Base-by-base conservation (phyloP, 2,329 filamentous ascomycete genomes). In the Hypoxylon sp. region DNA sequence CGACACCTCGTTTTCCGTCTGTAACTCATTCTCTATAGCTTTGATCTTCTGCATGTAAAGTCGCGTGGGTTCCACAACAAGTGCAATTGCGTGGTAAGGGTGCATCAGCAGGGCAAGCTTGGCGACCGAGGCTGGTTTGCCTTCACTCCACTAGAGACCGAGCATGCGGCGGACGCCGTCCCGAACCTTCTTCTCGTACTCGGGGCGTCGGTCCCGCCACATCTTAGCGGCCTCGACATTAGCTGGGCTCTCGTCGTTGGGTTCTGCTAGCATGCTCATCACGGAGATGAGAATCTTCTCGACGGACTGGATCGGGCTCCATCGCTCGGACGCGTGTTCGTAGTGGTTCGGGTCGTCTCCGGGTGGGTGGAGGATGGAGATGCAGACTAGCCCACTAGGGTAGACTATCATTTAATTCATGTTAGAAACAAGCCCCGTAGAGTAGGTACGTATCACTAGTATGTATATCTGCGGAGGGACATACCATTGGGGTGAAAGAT, bases 321-420 rank as follows among this genome's bases (percentile, higher is more conserved):
- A 98, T 70, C 95, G 91, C 84, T 98, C 96, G 1, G 92, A 94
- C 6, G 96, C 95, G 75, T 95, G 93, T 82, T 98, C 95, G 86
- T 98, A 98, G 84, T 97, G 94, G 83, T 98, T 98, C 60, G 96
- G 96, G 81, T 98, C 95, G 82, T 98, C 95, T 76, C 96, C 95
- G 2, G 95, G 95, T 2, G 95, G 92, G 81, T 98, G 95, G 1
- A 98, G 90, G 83, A 98, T 98, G n/a, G 93, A 97, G 77, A 98
- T 98, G 84, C 95, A 98, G 75, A 98, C 96, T 17, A 95, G 88
- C 71, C 95, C 95, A 79, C 92, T 95, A 15, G 92, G 88, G 79
- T 98, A 98, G 57, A 98, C 94, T 97, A 72, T 44, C 24, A 27
- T 47, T 51, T 48, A 51, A 21, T 32, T 50, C 7, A 19, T 17